Base-by-base conservation (phyloP, 805 yeast genomes). In the Ogataea nonfermentans region DNA sequence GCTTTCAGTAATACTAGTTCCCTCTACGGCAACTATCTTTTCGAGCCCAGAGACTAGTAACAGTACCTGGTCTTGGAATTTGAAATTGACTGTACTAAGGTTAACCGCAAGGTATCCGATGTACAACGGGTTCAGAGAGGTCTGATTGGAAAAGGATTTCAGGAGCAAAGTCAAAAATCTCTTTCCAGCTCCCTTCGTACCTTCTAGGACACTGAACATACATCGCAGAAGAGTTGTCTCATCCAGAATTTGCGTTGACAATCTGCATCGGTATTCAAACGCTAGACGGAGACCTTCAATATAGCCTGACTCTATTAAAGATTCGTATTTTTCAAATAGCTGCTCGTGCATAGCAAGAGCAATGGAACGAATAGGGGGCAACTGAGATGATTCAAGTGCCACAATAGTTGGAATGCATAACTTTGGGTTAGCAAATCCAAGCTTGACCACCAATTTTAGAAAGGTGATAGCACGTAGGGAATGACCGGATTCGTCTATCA, bases 391-490 rank as follows among this genome's bases (percentile, higher is more conserved):
- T 41, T 80, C 79, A 24, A 88, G 63, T 0, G 91, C 91, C 40
- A 86, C 71, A 1, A 85, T 68, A 0, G 89, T 81, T 0, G 89
- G 75, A 5, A 81, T 73, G 51, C 87, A 76, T 4, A 74, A 52
- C 40, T 84, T 73, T 1, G 96, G 96, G 53, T 83, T 85, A 0
- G 84, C 82, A 59, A 76, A 82, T 0, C 95, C 95, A 38, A 78
- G 68, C 20, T 69, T 69, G 8, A 82, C 71, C 16, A 82, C 74
- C 29, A 75, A 57, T 39, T 71, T 76, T 29, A 86, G 53, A 44
- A 79, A 77, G 23, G 69, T 65, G 3, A 81, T 69, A 0, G 87
- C 80, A 1, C 70, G 56, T 20, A 65, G 59, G 1, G 86, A 74
- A 32, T 61, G 62, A 3, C 67, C 71, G 0, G 43, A 44, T 22